Conservation (phyloP, 768 basidiomycete genomes). For the Xanthoconium stramineum region DNA sequence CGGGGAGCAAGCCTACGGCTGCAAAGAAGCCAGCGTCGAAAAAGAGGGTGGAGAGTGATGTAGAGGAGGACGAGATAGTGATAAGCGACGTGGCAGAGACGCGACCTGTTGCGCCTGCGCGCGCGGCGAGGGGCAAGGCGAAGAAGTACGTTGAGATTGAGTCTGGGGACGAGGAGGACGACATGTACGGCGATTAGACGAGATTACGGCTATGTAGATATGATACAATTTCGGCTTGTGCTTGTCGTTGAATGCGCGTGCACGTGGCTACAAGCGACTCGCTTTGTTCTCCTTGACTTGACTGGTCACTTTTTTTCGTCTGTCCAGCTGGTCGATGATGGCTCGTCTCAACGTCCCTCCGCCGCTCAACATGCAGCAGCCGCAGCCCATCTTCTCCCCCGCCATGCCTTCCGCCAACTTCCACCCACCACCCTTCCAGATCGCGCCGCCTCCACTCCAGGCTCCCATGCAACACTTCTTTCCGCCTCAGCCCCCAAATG, state of each 20-base stretch:
- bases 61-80: slow-evolving; percentile 35
- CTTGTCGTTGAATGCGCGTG: background rate
- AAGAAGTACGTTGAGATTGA: slow-evolving; percentile 65
- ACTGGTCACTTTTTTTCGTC: background rate
- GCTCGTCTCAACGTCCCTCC: slow-evolving; percentile 57
- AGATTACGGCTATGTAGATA: background rate
- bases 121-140: slow-evolving; percentile 45
- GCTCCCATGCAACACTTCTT: slow-evolving; percentile 77
- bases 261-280: slow-evolving; percentile 4
- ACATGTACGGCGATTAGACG: slow-evolving; percentile 42
- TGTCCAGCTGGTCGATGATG: slow-evolving; percentile 10
- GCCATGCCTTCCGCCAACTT: slow-evolving; percentile 44
- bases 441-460: slow-evolving; percentile 47
- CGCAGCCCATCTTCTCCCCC: slow-evolving; percentile 61
- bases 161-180: slow-evolving; percentile 44
- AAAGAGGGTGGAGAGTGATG: slow-evolving; percentile 39
- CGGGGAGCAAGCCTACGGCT: slow-evolving; percentile 57
- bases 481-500: slow-evolving; percentile 43
- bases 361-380: slow-evolving; percentile 54
- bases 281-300: background rate
- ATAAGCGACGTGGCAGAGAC: slow-evolving; percentile 43
- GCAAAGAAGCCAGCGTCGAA: slow-evolving; percentile 47
- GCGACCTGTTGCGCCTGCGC: slow-evolving; percentile 41
- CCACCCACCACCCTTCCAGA: slow-evolving; percentile 50
- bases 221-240: background rate